Conservation (phyloP, 2,329 filamentous ascomycete genomes). For the Purpureocillium takamizusanense region DNA sequence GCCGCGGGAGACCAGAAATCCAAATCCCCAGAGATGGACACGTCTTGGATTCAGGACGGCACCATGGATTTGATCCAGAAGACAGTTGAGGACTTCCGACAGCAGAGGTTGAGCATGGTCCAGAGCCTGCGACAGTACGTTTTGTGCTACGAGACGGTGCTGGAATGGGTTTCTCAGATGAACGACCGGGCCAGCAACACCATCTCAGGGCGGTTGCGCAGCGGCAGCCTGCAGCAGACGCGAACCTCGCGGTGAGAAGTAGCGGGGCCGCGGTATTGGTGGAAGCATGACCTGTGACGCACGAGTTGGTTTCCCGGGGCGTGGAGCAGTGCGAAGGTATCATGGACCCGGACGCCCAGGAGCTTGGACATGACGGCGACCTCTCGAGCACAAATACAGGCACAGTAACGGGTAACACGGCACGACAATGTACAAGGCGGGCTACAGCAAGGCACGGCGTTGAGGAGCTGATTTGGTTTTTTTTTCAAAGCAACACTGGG, state of each 20-base stretch:
- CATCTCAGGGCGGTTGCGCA: slow-evolving; percentile 14
- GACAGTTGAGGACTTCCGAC: slow-evolving; percentile 84
- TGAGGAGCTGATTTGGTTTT: background rate
- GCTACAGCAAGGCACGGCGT: slow-evolving; percentile 1
- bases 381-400: too few relatives aligned
- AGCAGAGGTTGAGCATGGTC: slow-evolving; percentile 90
- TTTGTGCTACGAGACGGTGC: slow-evolving; percentile 88
- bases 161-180: slow-evolving; percentile 67
- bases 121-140: slow-evolving; percentile 91
- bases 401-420: background rate
- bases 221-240: slow-evolving; percentile 21
- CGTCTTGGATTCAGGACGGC: slow-evolving; percentile 60
- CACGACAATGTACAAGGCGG: background rate
- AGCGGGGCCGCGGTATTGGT: too few relatives aligned
- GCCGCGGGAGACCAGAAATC: background rate
- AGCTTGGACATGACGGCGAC: too few relatives aligned
- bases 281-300: too few relatives aligned
- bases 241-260: slow-evolving; percentile 1
- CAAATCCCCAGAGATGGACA: slow-evolving; percentile 25
- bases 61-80: slow-evolving; percentile 71
- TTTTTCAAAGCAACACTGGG: background rate
- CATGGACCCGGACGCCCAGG: too few relatives aligned
- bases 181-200: slow-evolving; percentile 23
- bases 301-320: too few relatives aligned
- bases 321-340: too few relatives aligned